Percentiles rank a stretch among this genome's conserved stretches.
Evolutionary conservation across 2,329 filamentous ascomycete species (phyloP).

Genomic region (Trichoderma harzianum): DNA sequence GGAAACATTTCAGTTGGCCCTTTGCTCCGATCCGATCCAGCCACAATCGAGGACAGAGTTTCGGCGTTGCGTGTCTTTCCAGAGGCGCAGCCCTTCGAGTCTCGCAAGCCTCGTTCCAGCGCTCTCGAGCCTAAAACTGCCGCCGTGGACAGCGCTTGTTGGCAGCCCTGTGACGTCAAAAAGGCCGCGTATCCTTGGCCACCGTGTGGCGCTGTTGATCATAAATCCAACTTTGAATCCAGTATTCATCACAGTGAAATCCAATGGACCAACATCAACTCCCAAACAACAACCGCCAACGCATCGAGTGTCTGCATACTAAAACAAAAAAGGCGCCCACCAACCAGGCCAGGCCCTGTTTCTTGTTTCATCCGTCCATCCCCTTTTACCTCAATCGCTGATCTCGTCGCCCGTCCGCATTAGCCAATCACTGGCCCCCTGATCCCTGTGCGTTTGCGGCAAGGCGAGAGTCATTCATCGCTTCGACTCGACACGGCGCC

Average conservation of each 20-base stretch:
- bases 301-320: background rate
- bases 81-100: background rate
- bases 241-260: no score
- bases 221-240: background rate
- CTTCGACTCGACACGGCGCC: conserved; percentile 5
- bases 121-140: background rate
- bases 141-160: background rate
- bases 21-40: background rate
- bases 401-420: background rate
- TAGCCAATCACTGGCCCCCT: conserved; percentile 7
- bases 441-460: background rate
- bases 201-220: background rate
- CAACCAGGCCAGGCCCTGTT: background rate
- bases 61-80: background rate
- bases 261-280: background rate
- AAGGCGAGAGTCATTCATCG: conserved; percentile 13
- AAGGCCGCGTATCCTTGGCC: background rate
- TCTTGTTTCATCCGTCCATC: conserved; percentile 5
- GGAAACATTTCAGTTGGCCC: background rate
- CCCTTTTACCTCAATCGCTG: background rate
- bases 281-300: background rate
- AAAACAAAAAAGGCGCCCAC: background rate
- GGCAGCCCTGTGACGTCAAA: conserved; percentile 15
- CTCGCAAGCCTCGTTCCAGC: background rate
- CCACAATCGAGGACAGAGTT: background rate